phyloP scores from a whole-genome alignment of 371 early-diverging fungal species.

The Catenaria anguillulae region DNA sequence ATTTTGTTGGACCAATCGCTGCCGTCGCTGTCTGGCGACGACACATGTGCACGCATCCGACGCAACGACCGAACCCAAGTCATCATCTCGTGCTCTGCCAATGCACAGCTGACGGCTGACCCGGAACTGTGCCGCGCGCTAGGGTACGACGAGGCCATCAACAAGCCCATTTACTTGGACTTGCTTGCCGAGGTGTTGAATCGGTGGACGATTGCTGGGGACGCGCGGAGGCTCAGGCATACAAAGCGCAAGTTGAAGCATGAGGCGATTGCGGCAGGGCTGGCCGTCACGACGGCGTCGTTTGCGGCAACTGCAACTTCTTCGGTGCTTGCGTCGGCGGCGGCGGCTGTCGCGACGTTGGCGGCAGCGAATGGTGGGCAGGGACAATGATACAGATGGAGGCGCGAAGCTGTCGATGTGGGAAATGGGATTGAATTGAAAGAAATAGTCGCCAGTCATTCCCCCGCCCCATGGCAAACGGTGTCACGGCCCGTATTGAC shows the following conservation, averaged over 20 bases:
- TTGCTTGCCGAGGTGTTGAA: background rate
- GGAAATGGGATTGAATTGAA: too few species aligned
- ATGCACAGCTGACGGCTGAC: background rate
- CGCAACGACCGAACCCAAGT: background rate
- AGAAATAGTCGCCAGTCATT: too few species aligned
- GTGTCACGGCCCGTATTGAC: too few species aligned
- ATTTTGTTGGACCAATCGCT: conserved; percentile 4
- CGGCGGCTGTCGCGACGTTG: too few species aligned
- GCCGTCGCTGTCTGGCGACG: background rate
- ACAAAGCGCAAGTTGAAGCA: background rate
- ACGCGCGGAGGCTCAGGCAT: background rate
- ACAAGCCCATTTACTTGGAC: conserved; percentile 1
- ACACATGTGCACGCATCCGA: background rate
- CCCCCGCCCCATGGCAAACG: too few species aligned
- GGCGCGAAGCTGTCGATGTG: too few species aligned
- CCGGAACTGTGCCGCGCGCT: background rate
- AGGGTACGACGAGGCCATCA: conserved; percentile 5
- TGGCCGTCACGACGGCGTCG: too few species aligned
- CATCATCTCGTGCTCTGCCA: background rate
- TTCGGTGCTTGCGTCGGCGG: too few species aligned
- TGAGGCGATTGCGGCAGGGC: background rate
- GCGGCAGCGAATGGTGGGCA: too few species aligned
- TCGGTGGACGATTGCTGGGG: background rate
- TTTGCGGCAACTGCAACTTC: too few species aligned
- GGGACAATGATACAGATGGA: too few species aligned